Percentiles rank a stretch among this genome's conserved stretches.
Conservation (phyloP, 2,329 filamentous ascomycete species). For the Aspergillus sp. region DNA sequence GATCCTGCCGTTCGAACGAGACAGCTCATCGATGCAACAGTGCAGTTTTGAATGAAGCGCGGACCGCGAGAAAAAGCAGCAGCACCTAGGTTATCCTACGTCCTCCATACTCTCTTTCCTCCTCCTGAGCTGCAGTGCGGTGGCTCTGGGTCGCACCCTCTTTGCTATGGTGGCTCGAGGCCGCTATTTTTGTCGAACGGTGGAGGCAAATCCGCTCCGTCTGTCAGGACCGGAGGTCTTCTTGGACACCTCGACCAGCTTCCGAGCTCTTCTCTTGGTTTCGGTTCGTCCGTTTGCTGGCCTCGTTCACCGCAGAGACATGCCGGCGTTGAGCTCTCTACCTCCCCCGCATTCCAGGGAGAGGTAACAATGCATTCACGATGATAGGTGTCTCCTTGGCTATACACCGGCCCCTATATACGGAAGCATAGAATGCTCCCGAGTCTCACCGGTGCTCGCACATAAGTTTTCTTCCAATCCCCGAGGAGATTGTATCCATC, state of each 20-base stretch:
- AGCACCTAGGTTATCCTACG: background rate
- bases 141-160: background rate
- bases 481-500: background rate
- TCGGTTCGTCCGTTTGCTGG: background rate
- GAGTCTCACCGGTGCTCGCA: background rate
- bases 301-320: background rate
- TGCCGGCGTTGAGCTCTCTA: background rate
- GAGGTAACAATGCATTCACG: background rate
- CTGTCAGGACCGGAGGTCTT: background rate
- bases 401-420: background rate
- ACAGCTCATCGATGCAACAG: background rate
- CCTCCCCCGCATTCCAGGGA: background rate
- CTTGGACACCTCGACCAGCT: background rate
- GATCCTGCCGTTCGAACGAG: background rate
- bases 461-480: background rate
- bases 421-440: background rate
- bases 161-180: background rate
- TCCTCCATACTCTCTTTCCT: background rate
- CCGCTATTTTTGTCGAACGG: background rate
- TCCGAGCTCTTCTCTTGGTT: background rate
- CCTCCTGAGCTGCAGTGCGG: background rate
- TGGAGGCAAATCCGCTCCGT: background rate
- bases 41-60: background rate
- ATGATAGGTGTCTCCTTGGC: background rate
- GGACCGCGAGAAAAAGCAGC: background rate